Conservation (phyloP, 2,329 filamentous ascomycete genomes). For the Pseudogymnoascus sp. region DNA sequence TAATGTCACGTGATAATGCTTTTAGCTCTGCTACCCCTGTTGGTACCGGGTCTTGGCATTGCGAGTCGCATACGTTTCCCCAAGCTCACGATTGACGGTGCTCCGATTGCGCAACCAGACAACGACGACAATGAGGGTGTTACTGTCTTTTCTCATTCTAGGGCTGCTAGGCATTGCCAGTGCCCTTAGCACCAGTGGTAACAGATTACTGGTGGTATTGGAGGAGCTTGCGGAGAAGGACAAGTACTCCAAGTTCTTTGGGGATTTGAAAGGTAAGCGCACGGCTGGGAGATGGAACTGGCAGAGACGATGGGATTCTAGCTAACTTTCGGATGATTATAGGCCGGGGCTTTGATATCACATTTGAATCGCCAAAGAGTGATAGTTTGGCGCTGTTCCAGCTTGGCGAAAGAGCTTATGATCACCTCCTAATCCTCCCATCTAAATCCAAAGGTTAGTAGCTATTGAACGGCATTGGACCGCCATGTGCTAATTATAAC, state of each 20-base stretch:
- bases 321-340: constrained; percentile 8
- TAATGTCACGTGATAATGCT: not conserved
- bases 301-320: not conserved
- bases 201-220: constrained; percentile 74
- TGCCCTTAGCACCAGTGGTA: constrained; percentile 71
- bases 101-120: constrained; percentile 16
- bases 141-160: constrained; percentile 61
- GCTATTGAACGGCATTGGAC: constrained; percentile 1
- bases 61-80: constrained; percentile 26
- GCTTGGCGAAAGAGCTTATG: constrained; percentile 79
- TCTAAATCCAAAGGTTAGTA: constrained; percentile 77
- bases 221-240: constrained; percentile 76
- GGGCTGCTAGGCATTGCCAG: constrained; percentile 57
- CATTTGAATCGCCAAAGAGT: constrained; percentile 76
- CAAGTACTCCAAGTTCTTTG: constrained; percentile 73
- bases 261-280: constrained; percentile 57
- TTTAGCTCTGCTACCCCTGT: constrained; percentile 11
- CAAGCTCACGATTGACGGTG: constrained; percentile 20
- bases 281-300: not conserved
- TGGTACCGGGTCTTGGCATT: constrained; percentile 22
- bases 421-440: constrained; percentile 84
- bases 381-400: constrained; percentile 69
- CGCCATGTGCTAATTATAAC: constrained; percentile 4
- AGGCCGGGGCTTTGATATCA: constrained; percentile 78
- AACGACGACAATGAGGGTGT: constrained; percentile 58